A percentile compares a stretch with the other conserved stretches of the same genome.
phyloP scores from a whole-genome alignment of 164 flowering plant species.

The Annona squamosa region DNA sequence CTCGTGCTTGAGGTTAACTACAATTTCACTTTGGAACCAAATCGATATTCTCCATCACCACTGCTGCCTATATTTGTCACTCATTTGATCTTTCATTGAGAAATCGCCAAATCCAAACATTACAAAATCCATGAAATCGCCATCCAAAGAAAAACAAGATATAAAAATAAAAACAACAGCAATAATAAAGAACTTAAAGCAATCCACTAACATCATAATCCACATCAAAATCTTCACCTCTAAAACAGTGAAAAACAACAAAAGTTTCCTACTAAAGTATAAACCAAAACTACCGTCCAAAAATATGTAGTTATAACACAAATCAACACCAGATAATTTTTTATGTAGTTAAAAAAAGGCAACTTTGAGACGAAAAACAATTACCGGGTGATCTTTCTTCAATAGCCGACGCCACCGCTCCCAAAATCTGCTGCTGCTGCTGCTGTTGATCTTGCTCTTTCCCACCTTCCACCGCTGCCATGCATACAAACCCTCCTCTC shows the following conservation, averaged over 20 bases:
- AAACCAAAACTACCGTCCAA: not conserved
- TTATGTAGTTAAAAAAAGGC: not conserved
- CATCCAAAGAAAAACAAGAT: not conserved
- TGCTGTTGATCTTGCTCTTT: constrained; percentile 17
- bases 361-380: not conserved
- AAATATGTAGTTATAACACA: not conserved
- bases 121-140: not conserved
- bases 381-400: constrained; percentile 46
- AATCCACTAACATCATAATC: not conserved
- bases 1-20: too few relatives aligned
- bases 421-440: constrained; percentile 18
- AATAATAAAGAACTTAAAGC: not conserved
- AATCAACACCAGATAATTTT: not conserved
- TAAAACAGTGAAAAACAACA: not conserved
- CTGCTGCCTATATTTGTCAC: not conserved
- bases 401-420: constrained; percentile 39
- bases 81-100: not conserved
- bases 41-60: too few relatives aligned
- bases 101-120: not conserved
- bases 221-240: not conserved
- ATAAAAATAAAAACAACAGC: not conserved
- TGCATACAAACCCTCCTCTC: constrained; percentile 27
- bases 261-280: not conserved
- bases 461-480: constrained; percentile 44
- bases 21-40: too few relatives aligned